Conservation (phyloP, 345 rosid genomes). For the Aquilaria sinensis region DNA sequence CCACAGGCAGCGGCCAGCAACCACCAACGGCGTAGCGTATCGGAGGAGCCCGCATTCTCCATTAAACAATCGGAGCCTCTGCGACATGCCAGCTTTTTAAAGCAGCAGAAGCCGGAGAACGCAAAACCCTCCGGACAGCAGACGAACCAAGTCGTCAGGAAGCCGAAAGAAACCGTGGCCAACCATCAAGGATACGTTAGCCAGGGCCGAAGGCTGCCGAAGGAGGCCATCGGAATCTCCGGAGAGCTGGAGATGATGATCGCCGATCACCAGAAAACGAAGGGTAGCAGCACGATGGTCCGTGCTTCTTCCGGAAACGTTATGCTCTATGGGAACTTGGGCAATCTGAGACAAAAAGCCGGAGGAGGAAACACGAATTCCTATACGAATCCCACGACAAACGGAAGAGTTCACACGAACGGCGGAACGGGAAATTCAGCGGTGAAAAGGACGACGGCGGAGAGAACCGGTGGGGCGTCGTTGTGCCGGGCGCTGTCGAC, state of each 20-base stretch:
- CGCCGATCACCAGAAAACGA: slow-evolving; percentile 54
- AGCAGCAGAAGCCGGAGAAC: slow-evolving; percentile 24
- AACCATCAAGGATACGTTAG: slow-evolving; percentile 23
- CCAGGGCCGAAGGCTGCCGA: slow-evolving; percentile 45
- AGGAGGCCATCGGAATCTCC: slow-evolving; percentile 52
- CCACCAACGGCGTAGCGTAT: slow-evolving; percentile 37
- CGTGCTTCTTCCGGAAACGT: slow-evolving; percentile 88
- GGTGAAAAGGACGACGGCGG: slow-evolving; percentile 26
- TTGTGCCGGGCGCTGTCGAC: slow-evolving; percentile 83
- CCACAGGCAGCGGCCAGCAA: slow-evolving; percentile 26
- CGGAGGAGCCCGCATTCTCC: slow-evolving; percentile 36
- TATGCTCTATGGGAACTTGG: slow-evolving; percentile 68
- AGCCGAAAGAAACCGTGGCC: slow-evolving; percentile 2
- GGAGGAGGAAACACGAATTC: slow-evolving; percentile 20
- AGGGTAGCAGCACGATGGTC: slow-evolving; percentile 43
- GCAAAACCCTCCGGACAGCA: slow-evolving; percentile 14
- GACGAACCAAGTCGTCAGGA: slow-evolving; percentile 18
- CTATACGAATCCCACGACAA: slow-evolving; percentile 8
- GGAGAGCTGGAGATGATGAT: slow-evolving; percentile 92
- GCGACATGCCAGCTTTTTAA: slow-evolving; percentile 23
- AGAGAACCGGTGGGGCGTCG: slow-evolving; percentile 27
- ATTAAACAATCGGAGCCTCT: slow-evolving; percentile 16
- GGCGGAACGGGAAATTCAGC: slow-evolving; percentile 49
- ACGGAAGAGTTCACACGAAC: slow-evolving; percentile 27
- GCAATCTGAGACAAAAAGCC: slow-evolving; percentile 63